Evolutionary conservation across 352 stramenopile genomes (phyloP), one percentile per base, ranked within the genome.

Genomic region (Peronospora tabacina): DNA sequence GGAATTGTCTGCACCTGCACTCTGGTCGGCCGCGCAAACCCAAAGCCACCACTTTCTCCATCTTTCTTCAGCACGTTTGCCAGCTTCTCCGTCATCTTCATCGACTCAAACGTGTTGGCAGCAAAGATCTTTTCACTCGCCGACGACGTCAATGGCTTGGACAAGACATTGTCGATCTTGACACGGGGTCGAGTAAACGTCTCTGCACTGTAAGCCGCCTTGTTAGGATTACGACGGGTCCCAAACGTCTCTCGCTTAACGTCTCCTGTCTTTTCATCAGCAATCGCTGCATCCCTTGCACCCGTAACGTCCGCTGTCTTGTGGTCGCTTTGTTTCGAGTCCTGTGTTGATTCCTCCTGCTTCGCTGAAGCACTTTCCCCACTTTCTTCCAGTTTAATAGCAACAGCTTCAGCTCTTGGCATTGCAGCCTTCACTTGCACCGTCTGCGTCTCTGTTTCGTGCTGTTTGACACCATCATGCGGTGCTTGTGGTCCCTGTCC

Each of bases 1-100:
- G 80, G 82, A 40, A 95, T 82, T 4, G 77, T 87, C 61, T 88
- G 70, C 24, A 89, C 79, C 49, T 95, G 84, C 30, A 95, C 82
- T 12, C 66, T 85, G 36, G 84, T 94, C 0, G 80, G 82, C 6
- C 75, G 62, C 0, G 63, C 63, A 49, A 94, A 92, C 2, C 74
- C 83, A 67, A 94, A 90, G 44, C 83, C 83, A 39, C 72, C 52
- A 17, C 32, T 70, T 15, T 57, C 61, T 20, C 30, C 49, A 29
- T 74, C 63, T 38, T 82, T 88, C 48, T 80, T 65, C 30, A 93
- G 64, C 35, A 89, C 72, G 16, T 75, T 64, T 11, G 87, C 74
- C 15, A 93, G 29, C 20, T 82, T 82, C 28, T 71, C 63, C 37
- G 82, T 57, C 30, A 93, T 58, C 12, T 85, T 53, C 63, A 93